Conservation (phyloP, 306 rosid species). For the Trifolium subterraneum region DNA sequence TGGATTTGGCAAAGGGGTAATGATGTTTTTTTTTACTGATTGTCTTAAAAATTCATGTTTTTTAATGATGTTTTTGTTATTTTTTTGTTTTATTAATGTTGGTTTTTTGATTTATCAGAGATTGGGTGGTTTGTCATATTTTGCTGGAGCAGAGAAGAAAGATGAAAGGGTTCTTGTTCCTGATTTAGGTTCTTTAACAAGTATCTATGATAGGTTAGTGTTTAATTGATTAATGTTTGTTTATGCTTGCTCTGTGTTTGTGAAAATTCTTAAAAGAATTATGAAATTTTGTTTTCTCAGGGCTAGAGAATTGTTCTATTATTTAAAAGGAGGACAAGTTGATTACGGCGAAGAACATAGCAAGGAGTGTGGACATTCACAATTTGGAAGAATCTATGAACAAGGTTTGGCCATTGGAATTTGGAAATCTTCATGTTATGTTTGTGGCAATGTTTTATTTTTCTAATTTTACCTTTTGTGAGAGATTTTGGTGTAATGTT, state of each 20-base stretch:
- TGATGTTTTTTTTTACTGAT: not conserved
- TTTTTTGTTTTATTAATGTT: constrained; percentile 5
- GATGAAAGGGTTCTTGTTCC: constrained; percentile 97
- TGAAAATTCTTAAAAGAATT: constrained; percentile 17
- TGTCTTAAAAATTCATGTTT: not conserved
- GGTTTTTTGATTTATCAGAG: constrained; percentile 54
- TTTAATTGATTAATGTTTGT: not conserved
- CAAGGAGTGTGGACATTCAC: constrained; percentile 83
- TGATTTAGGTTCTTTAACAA: constrained; percentile 95
- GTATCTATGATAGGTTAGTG: constrained; percentile 77
- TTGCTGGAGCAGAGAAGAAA: constrained; percentile 97
- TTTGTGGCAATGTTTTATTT: not conserved
- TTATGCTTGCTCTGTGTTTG: not conserved
- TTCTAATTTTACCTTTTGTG: not conserved
- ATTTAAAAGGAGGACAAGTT: constrained; percentile 92
- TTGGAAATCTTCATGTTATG: constrained; percentile 32
- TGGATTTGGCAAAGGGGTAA: constrained; percentile 98
- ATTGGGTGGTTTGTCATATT: constrained; percentile 86
- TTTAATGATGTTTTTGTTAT: not conserved
- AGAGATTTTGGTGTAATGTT: not conserved
- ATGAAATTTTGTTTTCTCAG: constrained; percentile 45
- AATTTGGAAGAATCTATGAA: constrained; percentile 79
- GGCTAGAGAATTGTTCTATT: constrained; percentile 95
- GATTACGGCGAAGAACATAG: constrained; percentile 97
- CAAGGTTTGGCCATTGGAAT: constrained; percentile 56